These are phyloP conservation scores for Phytopythium mirpurense DNA, from an alignment of 352 stramenopile genomes.

Conservation along the genomic window DNA sequence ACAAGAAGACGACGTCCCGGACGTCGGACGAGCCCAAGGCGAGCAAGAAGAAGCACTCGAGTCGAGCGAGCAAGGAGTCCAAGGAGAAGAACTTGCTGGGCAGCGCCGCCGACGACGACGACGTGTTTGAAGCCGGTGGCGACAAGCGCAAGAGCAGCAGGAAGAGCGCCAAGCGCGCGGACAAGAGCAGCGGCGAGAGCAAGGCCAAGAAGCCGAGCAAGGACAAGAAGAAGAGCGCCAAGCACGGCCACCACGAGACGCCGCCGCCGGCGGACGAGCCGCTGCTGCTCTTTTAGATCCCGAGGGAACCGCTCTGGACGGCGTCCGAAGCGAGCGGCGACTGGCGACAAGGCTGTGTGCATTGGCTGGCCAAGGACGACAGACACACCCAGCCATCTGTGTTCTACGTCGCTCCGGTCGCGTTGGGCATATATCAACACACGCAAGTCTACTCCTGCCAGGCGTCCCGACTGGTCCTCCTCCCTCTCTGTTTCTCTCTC, in stretches of 20 bases:
- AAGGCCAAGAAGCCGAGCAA: constrained; percentile 28
- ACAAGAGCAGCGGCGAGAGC: constrained; percentile 32
- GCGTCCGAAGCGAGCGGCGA: too few relatives aligned
- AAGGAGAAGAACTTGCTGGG: constrained; percentile 50
- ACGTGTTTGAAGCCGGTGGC: constrained; percentile 18
- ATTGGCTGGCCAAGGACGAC: too few relatives aligned
- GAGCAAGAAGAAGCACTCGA: constrained; percentile 12
- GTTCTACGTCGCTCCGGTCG: neutral
- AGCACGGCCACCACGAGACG: constrained; percentile 38
- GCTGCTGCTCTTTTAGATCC: constrained; percentile 76
- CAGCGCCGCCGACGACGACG: constrained; percentile 35
- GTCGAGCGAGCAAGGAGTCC: constrained; percentile 13
- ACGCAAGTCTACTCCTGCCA: neutral
- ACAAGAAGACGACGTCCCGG: constrained; percentile 15
- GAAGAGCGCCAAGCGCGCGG: constrained; percentile 30
- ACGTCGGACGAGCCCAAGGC: constrained; percentile 8
- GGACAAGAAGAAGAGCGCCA: constrained; percentile 36
- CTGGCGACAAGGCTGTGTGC: too few relatives aligned
- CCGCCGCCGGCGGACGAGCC: constrained; percentile 45
- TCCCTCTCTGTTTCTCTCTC: neutral
- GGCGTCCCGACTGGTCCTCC: neutral
- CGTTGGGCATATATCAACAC: constrained; percentile 7
- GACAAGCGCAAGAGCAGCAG: constrained; percentile 42
- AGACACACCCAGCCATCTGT: too few relatives aligned
- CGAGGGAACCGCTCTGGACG: too few relatives aligned